Base-by-base conservation (phyloP, 164 flowering plant species). In the Piper betle region DNA sequence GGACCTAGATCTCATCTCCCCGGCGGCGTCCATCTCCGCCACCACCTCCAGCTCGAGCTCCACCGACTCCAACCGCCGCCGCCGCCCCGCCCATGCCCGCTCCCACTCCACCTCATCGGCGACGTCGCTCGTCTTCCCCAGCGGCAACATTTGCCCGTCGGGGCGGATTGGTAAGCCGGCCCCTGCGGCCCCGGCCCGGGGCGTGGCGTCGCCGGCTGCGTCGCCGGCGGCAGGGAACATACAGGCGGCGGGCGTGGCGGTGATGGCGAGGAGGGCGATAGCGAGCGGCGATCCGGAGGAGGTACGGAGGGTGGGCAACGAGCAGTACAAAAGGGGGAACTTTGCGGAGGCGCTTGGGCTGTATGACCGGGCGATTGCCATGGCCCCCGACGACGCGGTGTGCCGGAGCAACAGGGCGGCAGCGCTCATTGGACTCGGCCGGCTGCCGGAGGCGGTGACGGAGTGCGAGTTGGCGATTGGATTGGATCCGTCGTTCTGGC, bases 1-100 rank as follows among this genome's bases (percentile, higher is more conserved):
- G 41, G 89, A 87, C 53, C 82, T 81, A 64, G 83, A 84, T 81
- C 83, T 84, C 71, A 92, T 87, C 50, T 87, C 97, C 7, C 96
- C 97, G 6, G 85, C 84, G 43, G 87, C 97, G 4, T 85, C 96
- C 0, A 66, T 91, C 38, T 77, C 79, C 65, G 79, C 82, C 1
- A 65, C 86, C 62, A 69, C 63, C 16, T 38, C 72, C 0, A 53
- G 68, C n/a, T 62, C 58, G 33, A 25, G 33, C 33, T 25, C 33
- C 33, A 25, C 33, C 33, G 33, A 25, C 33, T 25, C 33, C 33
- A 2, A 25, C 33, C 33, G 2, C 33, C 33, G 33, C 33, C 33
- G 33, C 33, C 33, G 33, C 33, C 33, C 33, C 33, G 33, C 1
- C 33, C 33, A 25, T 25, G 33, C 33, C 33, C 33, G 33, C 33